These are phyloP conservation scores for Centaurea solstitialis DNA, from an alignment of 129 eudicot species.

Conservation along the genomic window DNA sequence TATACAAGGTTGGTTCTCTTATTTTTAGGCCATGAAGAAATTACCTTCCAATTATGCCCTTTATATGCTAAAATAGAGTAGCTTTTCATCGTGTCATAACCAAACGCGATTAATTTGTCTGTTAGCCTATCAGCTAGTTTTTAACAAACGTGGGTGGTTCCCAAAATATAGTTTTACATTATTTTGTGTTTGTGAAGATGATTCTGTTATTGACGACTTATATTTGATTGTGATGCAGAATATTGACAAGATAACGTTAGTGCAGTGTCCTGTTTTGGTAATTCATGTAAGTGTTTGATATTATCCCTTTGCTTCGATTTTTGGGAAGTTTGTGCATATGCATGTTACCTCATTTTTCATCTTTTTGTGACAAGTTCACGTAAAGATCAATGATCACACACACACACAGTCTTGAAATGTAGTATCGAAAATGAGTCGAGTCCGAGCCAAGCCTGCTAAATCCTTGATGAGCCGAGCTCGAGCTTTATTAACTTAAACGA, in stretches of 20 bases:
- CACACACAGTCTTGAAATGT: background rate
- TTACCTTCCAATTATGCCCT: background rate
- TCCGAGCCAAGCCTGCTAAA: too few relatives aligned
- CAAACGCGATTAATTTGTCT: background rate
- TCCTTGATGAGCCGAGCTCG: too few relatives aligned
- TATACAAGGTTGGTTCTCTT: slow-evolving; percentile 66
- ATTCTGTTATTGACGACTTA: background rate
- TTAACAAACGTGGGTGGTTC: too few relatives aligned
- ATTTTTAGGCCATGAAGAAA: background rate
- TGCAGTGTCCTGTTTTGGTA: slow-evolving; percentile 76
- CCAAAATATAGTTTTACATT: background rate
- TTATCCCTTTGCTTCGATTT: background rate
- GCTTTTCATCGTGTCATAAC: background rate
- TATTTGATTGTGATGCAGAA: slow-evolving; percentile 55
- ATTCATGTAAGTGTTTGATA: slow-evolving; percentile 74
- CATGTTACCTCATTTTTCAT: background rate
- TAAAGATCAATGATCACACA: slow-evolving; percentile 1
- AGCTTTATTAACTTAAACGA: too few relatives aligned
- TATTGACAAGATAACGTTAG: slow-evolving; percentile 81
- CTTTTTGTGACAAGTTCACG: background rate
- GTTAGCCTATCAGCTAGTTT: background rate
- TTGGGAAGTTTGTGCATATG: background rate
- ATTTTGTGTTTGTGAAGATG: background rate
- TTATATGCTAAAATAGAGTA: background rate
- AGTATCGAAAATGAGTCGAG: background rate